Evolutionary conservation across 768 basidiomycete species (phyloP).

Genomic region (Steccherinum ochraceum): DNA sequence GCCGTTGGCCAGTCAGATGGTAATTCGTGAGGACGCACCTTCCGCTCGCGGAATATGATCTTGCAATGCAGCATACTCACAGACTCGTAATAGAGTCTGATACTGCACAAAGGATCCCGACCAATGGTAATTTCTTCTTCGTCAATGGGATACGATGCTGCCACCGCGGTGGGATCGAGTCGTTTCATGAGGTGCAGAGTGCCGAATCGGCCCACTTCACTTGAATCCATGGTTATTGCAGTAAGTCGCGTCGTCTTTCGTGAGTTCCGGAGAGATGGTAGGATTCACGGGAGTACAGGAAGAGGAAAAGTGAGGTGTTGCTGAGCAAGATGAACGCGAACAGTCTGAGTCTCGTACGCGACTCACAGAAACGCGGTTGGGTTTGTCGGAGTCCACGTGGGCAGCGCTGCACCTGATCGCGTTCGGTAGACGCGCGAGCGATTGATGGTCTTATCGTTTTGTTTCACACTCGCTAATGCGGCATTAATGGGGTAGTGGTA

Average conservation of each 20-base stretch:
- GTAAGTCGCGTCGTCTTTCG: too few species aligned
- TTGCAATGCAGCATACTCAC: conserved; percentile 62
- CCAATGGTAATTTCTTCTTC: conserved; percentile 63
- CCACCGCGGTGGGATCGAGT: conserved; percentile 34
- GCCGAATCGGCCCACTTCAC: conserved; percentile 59
- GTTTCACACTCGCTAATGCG: neutral
- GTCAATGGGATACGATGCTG: conserved; percentile 72
- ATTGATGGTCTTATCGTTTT: too few species aligned
- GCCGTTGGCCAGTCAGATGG: neutral
- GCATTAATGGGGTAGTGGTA: neutral
- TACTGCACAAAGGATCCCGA: conserved; percentile 54
- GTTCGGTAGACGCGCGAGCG: neutral
- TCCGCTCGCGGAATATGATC: conserved; percentile 55
- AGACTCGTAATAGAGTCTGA: conserved; percentile 63
- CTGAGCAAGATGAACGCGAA: neutral
- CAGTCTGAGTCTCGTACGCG: neutral
- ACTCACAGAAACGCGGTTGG: neutral
- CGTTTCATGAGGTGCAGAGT: conserved; percentile 59
- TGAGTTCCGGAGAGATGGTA: too few species aligned
- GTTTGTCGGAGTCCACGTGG: neutral
- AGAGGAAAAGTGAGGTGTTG: neutral
- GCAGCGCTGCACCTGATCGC: neutral
- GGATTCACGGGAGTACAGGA: neutral
- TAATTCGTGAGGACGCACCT: conserved; percentile 30
- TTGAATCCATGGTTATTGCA: conserved; percentile 32